Base-by-base conservation (phyloP, 2,329 filamentous ascomycete species). In the Colletotrichum filicis region DNA sequence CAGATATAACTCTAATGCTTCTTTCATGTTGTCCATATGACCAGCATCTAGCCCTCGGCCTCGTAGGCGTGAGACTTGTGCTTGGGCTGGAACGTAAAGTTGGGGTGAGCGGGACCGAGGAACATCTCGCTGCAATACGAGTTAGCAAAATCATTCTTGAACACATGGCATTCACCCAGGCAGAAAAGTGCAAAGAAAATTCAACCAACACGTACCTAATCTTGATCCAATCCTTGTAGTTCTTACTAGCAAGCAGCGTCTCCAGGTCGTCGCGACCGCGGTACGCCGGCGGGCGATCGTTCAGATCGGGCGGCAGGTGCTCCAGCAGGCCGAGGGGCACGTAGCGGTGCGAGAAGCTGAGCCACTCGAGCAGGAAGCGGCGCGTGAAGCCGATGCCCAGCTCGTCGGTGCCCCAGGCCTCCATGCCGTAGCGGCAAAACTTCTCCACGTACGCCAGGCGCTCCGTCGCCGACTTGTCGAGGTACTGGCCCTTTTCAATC, bases 181-280 rank as follows among this genome's bases (percentile, higher is more conserved):
- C 4, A 35, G 11, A 35, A 49, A 42, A 19, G 37, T 49, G 42
- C 42, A 46, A 35, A 59, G 22, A 62, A 52, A 9, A 35, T 5
- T 2, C 35, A 22, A 16, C 12, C 11, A 5, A 66, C 71, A 87
- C 91, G 82, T 89, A 97, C 95, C 92, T 97, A 79, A 99, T 97
- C 87, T 98, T 98, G 82, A 99, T 95, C 97, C 97, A 99, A 83
- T 99, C 97, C 85, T 93, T 93, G 85, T 97, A 98, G 83, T 98
- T 95, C 75, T 91, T 90, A 83, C 95, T 98, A 16, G 92, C 92
- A 84, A 99, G 88, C 76, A 99, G 85, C n/a, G 94, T 97, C 88
- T 99, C 97, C 80, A 99, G 83, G 66, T 99, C 97, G 82, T 97
- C 93, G 71, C 97, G 88, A 24, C 96, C 95, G 77, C 87, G 90